Percentiles rank a stretch among this genome's conserved stretches.
Conservation (phyloP, 2,329 filamentous ascomycete species). For the Trichoderma sp. region DNA sequence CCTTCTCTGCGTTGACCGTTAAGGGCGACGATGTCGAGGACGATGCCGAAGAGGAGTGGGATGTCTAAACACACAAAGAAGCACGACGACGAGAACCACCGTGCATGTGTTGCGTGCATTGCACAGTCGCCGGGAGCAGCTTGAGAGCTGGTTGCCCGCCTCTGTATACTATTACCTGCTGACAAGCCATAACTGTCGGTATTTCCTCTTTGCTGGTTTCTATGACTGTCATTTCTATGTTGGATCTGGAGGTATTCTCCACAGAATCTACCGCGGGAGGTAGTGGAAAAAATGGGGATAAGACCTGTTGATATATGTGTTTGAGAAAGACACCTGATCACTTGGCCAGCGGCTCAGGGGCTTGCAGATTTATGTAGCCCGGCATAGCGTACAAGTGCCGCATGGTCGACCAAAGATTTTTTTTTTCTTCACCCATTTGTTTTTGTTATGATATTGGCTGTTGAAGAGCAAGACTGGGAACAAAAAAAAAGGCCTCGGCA, state of each 20-base stretch:
- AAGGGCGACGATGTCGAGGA: slow-evolving; percentile 41
- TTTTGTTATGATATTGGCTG: not conserved
- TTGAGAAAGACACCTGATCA: not conserved
- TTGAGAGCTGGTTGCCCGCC: not conserved
- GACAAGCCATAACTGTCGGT: not conserved
- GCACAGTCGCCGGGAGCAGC: slow-evolving; percentile 7
- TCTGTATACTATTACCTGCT: slow-evolving; percentile 12
- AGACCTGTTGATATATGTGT: not conserved
- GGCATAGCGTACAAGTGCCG: not conserved
- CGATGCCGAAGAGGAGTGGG: slow-evolving; percentile 50
- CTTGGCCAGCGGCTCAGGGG: not conserved
- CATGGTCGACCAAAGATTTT: not conserved
- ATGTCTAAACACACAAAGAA: slow-evolving; percentile 39
- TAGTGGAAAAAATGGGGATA: not conserved
- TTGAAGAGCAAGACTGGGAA: not conserved
- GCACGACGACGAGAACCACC: not conserved
- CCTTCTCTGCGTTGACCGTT: slow-evolving; percentile 49
- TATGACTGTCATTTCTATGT: not conserved
- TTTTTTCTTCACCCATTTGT: not conserved
- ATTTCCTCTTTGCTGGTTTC: not conserved
- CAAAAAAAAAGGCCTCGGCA: not conserved
- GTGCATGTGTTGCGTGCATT: not conserved
- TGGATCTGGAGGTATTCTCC: not conserved
- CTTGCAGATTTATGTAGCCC: not conserved
- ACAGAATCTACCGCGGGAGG: not conserved